Percentiles rank a stretch among this genome's conserved stretches.
phyloP scores from a whole-genome alignment of 768 basidiomycete species.

The Mycena alexandri region DNA sequence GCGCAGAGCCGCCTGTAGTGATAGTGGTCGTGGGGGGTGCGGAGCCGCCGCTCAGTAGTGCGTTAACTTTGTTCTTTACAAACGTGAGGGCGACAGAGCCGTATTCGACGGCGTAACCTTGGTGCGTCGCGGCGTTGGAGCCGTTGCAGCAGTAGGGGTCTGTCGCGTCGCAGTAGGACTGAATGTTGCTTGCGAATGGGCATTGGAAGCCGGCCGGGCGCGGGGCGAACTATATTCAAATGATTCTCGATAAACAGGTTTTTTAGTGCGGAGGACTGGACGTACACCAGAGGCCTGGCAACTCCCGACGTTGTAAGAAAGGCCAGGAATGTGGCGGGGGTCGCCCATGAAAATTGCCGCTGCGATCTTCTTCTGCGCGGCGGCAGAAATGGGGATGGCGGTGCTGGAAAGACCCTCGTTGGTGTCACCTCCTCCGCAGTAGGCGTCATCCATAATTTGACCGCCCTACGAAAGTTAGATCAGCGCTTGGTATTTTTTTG shows the following conservation, averaged over 20 bases:
- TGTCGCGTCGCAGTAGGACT: slow-evolving; percentile 50
- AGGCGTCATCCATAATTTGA: slow-evolving; percentile 51
- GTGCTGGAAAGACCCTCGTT: slow-evolving; percentile 47
- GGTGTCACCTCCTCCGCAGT: slow-evolving; percentile 50
- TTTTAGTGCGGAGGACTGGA: not conserved
- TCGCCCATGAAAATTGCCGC: slow-evolving; percentile 53
- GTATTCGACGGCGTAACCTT: slow-evolving; percentile 50
- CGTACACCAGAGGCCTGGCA: slow-evolving; percentile 49
- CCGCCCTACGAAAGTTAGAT: slow-evolving; percentile 43
- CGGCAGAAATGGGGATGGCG: slow-evolving; percentile 46
- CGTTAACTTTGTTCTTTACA: slow-evolving; percentile 45
- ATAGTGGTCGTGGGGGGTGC: slow-evolving; percentile 8
- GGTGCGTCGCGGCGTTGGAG: slow-evolving; percentile 45
- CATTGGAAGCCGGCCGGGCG: slow-evolving; percentile 50
- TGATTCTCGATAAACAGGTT: not conserved
- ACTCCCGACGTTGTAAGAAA: slow-evolving; percentile 50
- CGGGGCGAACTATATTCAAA: slow-evolving; percentile 45
- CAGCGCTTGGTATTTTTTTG: no score
- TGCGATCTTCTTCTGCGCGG: slow-evolving; percentile 47
- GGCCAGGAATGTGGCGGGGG: slow-evolving; percentile 47
- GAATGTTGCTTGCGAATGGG: slow-evolving; percentile 45
- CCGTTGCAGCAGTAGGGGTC: slow-evolving; percentile 54
- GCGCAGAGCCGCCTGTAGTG: not conserved
- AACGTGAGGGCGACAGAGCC: slow-evolving; percentile 47
- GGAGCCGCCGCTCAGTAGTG: slow-evolving; percentile 34